phyloP scores from a whole-genome alignment of 768 basidiomycete genomes.

The Coprinopsis marcescibilis region DNA sequence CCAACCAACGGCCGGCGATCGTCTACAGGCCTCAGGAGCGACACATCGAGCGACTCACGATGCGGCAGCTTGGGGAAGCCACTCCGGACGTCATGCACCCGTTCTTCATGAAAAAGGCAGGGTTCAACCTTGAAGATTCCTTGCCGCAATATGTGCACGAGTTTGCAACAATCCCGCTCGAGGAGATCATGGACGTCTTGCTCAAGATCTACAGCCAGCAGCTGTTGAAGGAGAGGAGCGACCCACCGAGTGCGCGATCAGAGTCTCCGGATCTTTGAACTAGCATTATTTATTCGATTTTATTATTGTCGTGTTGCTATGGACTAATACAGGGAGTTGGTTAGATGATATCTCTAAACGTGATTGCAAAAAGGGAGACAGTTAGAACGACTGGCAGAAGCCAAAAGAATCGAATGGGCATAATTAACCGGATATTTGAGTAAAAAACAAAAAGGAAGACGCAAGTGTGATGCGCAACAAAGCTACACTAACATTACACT shows the following conservation, averaged over 20 bases:
- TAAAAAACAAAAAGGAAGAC: no score
- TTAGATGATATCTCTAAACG: no score
- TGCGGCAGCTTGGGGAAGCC: slow-evolving; percentile 85
- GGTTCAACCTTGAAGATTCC: slow-evolving; percentile 78
- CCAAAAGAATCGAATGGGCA: no score
- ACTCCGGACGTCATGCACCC: slow-evolving; percentile 86
- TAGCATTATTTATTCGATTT: no score
- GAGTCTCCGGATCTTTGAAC: no score
- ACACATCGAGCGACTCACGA: slow-evolving; percentile 72
- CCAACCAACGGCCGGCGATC: slow-evolving; percentile 25
- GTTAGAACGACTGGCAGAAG: no score
- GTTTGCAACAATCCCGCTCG: slow-evolving; percentile 76
- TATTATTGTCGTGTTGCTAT: no score
- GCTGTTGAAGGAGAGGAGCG: slow-evolving; percentile 28
- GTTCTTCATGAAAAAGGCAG: slow-evolving; percentile 80
- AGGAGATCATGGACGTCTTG: slow-evolving; percentile 78
- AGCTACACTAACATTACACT: no score
- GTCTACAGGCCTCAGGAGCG: slow-evolving; percentile 53
- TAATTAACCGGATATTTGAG: no score
- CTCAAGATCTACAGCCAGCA: slow-evolving; percentile 75
- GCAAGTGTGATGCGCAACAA: no score
- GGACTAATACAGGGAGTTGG: no score
- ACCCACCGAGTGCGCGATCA: neutral
- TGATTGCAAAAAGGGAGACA: no score
- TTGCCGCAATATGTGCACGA: slow-evolving; percentile 86